Conservation (phyloP, 495 filamentous ascomycete species). For the Ascobolus immersus region DNA sequence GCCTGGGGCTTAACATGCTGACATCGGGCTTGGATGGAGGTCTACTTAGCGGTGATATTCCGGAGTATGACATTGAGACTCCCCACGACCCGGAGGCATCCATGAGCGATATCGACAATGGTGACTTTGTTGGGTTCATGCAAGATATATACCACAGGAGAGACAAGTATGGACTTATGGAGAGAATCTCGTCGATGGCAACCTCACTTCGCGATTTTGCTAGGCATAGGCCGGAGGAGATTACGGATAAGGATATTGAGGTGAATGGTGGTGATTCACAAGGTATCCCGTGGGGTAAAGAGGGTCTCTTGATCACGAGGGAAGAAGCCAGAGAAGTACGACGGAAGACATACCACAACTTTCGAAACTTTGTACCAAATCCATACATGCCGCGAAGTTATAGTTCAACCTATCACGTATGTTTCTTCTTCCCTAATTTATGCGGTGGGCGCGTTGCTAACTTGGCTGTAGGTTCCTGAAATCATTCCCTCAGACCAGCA, state of each 20-base stretch:
- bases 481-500: slow-evolving; percentile 20
- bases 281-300: slow-evolving; percentile 45
- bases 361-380: slow-evolving; percentile 21
- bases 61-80: not conserved
- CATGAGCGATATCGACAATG: slow-evolving; percentile 14
- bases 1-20: too few relatives aligned
- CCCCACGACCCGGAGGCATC: too few relatives aligned
- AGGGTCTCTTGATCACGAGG: slow-evolving; percentile 39
- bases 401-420: slow-evolving; percentile 3
- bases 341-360: slow-evolving; percentile 30
- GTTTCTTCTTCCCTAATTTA: slow-evolving; percentile 1
- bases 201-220: slow-evolving; percentile 7
- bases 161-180: slow-evolving; percentile 1
- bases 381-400: not conserved
- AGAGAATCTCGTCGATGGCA: slow-evolving; percentile 7
- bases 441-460: slow-evolving; percentile 1
- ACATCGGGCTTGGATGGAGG: too few relatives aligned
- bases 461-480: slow-evolving; percentile 15
- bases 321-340: slow-evolving; percentile 33
- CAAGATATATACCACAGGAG: slow-evolving; percentile 6
- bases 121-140: slow-evolving; percentile 14
- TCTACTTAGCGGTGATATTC: not conserved
- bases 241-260: slow-evolving; percentile 23
- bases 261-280: slow-evolving; percentile 46
- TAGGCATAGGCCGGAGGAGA: slow-evolving; percentile 20